Evolutionary conservation across 208 protist species (phyloP).

Genomic region (Novymonas esmeraldas): DNA sequence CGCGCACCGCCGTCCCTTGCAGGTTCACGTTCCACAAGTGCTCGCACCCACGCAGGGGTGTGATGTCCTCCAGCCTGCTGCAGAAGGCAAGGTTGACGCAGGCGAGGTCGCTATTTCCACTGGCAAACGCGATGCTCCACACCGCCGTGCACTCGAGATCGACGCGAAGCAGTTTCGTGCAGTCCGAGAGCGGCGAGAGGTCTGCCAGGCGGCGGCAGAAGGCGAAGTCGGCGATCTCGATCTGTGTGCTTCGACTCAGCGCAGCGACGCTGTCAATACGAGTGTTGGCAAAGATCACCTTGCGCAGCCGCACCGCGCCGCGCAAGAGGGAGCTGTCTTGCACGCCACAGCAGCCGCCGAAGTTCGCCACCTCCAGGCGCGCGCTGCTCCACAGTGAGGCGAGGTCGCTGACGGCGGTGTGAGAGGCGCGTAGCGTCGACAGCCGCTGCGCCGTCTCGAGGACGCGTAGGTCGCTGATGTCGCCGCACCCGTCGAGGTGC

Average conservation of each 20-base stretch:
- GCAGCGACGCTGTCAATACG: slow-evolving; percentile 7
- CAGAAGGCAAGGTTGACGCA: slow-evolving; percentile 11
- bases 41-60: neutral
- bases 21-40: slow-evolving; percentile 10
- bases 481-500: too few relatives aligned
- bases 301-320: slow-evolving; percentile 3
- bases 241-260: neutral
- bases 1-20: slow-evolving; percentile 3
- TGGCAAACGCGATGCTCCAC: neutral
- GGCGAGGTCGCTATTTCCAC: neutral
- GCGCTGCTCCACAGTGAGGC: neutral
- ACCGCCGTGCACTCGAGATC: slow-evolving; percentile 13
- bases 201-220: slow-evolving; percentile 7
- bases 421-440: neutral
- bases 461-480: too few relatives aligned
- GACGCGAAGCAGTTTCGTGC: neutral
- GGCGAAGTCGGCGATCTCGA: slow-evolving; percentile 18
- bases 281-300: slow-evolving; percentile 9
- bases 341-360: slow-evolving; percentile 6
- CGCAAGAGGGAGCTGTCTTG: neutral
- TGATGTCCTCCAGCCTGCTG: neutral
- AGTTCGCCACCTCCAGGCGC: neutral
- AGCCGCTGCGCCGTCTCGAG: too few relatives aligned
- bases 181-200: neutral
- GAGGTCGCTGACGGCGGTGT: neutral